phyloP scores from a whole-genome alignment of 2,329 filamentous ascomycete species.

The Venturia effusa region DNA sequence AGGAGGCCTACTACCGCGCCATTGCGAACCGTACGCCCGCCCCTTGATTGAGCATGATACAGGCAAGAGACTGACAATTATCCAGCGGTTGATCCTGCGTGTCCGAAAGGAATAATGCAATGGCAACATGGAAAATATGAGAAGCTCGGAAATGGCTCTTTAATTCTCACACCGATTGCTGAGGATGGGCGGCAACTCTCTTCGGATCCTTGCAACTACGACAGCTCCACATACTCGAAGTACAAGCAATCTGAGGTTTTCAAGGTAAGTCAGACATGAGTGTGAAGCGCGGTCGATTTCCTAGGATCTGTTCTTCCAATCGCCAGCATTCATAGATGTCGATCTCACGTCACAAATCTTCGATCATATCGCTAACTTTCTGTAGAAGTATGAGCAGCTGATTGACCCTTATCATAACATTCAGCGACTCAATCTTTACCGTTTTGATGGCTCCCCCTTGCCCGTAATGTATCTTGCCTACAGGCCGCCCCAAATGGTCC shows the following conservation, averaged over 20 bases:
- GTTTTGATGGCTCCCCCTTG: slow-evolving; percentile 53
- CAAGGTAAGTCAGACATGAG: slow-evolving; percentile 33
- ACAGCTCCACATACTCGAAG: slow-evolving; percentile 48
- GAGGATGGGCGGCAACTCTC: slow-evolving; percentile 58
- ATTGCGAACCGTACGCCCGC: slow-evolving; percentile 52
- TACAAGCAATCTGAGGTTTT: slow-evolving; percentile 57
- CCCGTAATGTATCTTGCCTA: slow-evolving; percentile 58
- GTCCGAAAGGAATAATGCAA: slow-evolving; percentile 56
- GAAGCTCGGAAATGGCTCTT: slow-evolving; percentile 45
- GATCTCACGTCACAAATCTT: background rate
- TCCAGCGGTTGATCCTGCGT: slow-evolving; percentile 47
- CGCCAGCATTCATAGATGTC: background rate
- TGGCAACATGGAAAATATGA: slow-evolving; percentile 60
- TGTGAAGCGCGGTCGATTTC: background rate
- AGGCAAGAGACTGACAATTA: slow-evolving; percentile 16
- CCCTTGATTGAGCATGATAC: background rate
- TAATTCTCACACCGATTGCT: slow-evolving; percentile 49
- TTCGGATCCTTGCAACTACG: slow-evolving; percentile 52
- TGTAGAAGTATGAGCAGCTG: slow-evolving; percentile 34
- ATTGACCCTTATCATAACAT: slow-evolving; percentile 52
- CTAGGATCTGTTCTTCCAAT: background rate
- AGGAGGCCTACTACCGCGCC: slow-evolving; percentile 59
- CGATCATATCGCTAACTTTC: slow-evolving; percentile 7
- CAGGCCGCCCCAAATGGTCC: slow-evolving; percentile 56
- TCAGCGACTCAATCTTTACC: slow-evolving; percentile 51